phyloP scores from a whole-genome alignment of 1,139 yeast species.

The Yamadazyma oceani region DNA sequence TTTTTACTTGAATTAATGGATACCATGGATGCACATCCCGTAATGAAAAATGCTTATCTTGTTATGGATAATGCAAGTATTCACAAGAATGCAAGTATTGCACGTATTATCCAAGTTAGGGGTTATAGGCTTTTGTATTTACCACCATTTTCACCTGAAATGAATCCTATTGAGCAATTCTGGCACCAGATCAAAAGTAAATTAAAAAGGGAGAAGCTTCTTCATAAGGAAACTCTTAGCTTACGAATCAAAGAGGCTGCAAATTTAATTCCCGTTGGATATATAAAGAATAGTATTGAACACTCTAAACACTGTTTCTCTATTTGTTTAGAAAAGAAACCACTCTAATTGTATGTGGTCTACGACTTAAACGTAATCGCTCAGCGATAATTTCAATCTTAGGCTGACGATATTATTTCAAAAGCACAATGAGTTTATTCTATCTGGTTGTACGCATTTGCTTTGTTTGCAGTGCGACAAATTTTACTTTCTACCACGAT shows the following conservation, averaged over 20 bases:
- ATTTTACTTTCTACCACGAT: conserved; percentile 1
- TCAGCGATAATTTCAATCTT: too few relatives aligned
- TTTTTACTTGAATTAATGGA: too few relatives aligned
- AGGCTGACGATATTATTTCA: neutral
- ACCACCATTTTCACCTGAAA: conserved; percentile 14
- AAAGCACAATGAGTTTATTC: conserved; percentile 1
- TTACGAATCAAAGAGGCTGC: conserved; percentile 12
- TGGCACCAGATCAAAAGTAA: conserved; percentile 11
- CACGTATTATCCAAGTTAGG: conserved; percentile 8
- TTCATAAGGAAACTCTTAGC: conserved; percentile 9
- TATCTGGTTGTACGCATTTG: conserved; percentile 4
- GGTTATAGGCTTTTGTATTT: conserved; percentile 12
- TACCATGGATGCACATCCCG: conserved; percentile 7
- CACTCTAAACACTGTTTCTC: conserved; percentile 10
- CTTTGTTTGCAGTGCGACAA: conserved; percentile 4
- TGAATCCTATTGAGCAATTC: conserved; percentile 15
- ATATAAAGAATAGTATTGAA: conserved; percentile 11
- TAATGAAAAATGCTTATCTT: conserved; percentile 7
- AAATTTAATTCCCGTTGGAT: conserved; percentile 9
- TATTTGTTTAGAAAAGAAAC: conserved; percentile 7
- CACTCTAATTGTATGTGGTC: neutral
- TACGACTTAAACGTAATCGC: neutral
- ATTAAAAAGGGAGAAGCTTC: conserved; percentile 12
- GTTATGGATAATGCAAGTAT: conserved; percentile 3
- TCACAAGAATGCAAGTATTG: conserved; percentile 12